phyloP scores from a whole-genome alignment of 805 yeast genomes.

The Schwanniomyces occidentalis region DNA sequence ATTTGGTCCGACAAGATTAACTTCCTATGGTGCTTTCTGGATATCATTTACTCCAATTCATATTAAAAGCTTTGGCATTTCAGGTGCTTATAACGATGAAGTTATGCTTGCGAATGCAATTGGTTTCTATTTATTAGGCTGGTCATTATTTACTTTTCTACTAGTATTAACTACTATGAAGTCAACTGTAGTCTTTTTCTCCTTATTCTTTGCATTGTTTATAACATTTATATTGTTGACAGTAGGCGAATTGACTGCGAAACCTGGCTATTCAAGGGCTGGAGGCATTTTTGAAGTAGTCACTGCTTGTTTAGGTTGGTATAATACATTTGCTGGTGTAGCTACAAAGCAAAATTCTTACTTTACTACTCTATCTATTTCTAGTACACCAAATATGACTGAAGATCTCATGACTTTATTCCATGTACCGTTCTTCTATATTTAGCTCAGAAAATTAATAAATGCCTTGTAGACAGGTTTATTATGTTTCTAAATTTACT shows the following conservation, averaged over 20 bases:
- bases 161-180: conserved; percentile 34
- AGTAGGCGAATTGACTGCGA: conserved; percentile 32
- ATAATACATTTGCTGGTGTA: conserved; percentile 42
- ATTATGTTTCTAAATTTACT: no score
- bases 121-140: conserved; percentile 37
- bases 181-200: conserved; percentile 37
- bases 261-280: conserved; percentile 28
- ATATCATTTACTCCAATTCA: conserved; percentile 31
- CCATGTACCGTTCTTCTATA: no score
- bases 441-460: no score
- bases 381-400: no score
- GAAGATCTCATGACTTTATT: no score
- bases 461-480: no score
- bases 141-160: conserved; percentile 43
- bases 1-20: conserved; percentile 65
- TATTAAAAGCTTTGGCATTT: conserved; percentile 32
- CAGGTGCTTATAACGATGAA: conserved; percentile 28
- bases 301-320: conserved; percentile 38
- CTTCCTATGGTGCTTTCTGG: conserved; percentile 51
- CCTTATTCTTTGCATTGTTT: conserved; percentile 29
- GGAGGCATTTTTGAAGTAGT: conserved; percentile 45
- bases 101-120: conserved; percentile 29
- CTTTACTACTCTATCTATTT: no score
- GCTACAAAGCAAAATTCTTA: conserved; percentile 37
- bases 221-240: conserved; percentile 38